Evolutionary conservation across 2,329 filamentous ascomycete species (phyloP).

Genomic region (Nemania sp.): DNA sequence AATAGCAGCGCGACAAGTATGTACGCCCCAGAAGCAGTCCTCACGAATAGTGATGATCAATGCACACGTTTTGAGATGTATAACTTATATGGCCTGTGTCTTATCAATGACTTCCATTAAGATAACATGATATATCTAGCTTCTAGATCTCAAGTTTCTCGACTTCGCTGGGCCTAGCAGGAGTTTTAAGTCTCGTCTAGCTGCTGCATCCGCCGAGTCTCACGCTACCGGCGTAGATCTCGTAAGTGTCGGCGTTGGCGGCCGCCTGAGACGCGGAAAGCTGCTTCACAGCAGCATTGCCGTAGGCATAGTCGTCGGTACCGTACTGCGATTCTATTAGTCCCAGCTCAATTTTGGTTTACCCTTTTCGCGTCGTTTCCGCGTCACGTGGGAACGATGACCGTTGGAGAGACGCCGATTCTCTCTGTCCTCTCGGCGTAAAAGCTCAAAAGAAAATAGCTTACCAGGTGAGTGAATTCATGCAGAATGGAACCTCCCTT

Average conservation of each 20-base stretch:
- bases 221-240: slow-evolving; percentile 30
- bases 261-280: slow-evolving; percentile 24
- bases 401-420: neutral
- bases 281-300: slow-evolving; percentile 19
- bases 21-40: too few species aligned
- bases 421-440: too few species aligned
- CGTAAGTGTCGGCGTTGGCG: slow-evolving; percentile 29
- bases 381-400: neutral
- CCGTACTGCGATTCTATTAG: slow-evolving; percentile 18
- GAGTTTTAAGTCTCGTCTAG: slow-evolving; percentile 12
- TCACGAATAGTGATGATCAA: too few species aligned
- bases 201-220: slow-evolving; percentile 30
- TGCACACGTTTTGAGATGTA: neutral
- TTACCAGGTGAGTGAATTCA: slow-evolving; percentile 26
- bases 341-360: neutral
- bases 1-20: too few species aligned
- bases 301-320: slow-evolving; percentile 27
- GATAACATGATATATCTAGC: neutral
- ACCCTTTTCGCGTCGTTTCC: neutral
- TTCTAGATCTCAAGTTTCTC: neutral
- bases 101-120: neutral
- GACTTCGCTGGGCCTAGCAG: neutral
- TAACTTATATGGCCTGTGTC: neutral
- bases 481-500: slow-evolving; percentile 28
- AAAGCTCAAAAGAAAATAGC: neutral